Conservation (phyloP, 768 basidiomycete species). For the Boletus eberwhitei region DNA sequence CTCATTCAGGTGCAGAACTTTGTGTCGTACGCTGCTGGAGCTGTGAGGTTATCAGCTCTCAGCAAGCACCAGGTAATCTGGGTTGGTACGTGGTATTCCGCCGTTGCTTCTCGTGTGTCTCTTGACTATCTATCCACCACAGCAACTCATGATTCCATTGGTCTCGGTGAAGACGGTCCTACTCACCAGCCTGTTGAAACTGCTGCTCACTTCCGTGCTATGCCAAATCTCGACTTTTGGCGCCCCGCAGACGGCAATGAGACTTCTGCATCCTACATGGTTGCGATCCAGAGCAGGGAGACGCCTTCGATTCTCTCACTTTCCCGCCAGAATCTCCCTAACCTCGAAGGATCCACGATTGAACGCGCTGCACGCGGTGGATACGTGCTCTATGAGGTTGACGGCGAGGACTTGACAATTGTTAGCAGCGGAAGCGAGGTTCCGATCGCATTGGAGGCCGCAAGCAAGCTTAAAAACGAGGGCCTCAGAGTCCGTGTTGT, state of each 20-base stretch:
- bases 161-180: conserved; percentile 90
- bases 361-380: conserved; percentile 82
- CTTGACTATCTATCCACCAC: neutral
- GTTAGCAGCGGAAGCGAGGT: conserved; percentile 91
- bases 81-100: conserved; percentile 59
- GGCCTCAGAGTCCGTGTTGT: conserved; percentile 82
- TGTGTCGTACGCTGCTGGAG: conserved; percentile 90
- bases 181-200: conserved; percentile 96
- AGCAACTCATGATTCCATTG: conserved; percentile 96
- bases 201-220: conserved; percentile 79
- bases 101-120: neutral
- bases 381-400: conserved; percentile 83
- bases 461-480: conserved; percentile 68
- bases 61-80: conserved; percentile 89
- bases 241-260: conserved; percentile 95
- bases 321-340: conserved; percentile 89
- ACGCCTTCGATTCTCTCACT: conserved; percentile 84
- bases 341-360: conserved; percentile 83
- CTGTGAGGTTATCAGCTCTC: conserved; percentile 86
- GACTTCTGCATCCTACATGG: conserved; percentile 88
- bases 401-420: conserved; percentile 78
- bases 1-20: conserved; percentile 60
- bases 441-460: conserved; percentile 82
- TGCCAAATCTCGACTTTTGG: conserved; percentile 91
- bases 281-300: conserved; percentile 66